Evolutionary conservation across 108 stramenopile genomes (phyloP).

Genomic region (Nitzschia putrida): DNA sequence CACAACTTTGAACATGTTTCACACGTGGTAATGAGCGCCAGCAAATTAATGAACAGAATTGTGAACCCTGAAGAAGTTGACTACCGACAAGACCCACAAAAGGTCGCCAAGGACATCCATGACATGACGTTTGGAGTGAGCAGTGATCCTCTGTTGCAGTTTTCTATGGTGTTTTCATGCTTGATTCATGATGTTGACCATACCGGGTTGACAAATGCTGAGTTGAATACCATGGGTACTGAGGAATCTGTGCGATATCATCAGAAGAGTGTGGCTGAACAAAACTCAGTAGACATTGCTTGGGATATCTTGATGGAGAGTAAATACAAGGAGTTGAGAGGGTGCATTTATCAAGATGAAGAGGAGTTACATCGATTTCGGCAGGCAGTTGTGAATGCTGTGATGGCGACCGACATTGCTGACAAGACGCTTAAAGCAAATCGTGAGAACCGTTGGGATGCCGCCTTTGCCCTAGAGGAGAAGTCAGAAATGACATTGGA

Average conservation of each 20-base stretch:
- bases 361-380: conserved; percentile 30
- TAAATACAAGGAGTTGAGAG: conserved; percentile 23
- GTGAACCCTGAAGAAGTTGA: conserved; percentile 37
- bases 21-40: conserved; percentile 52
- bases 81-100: conserved; percentile 5
- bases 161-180: conserved; percentile 41
- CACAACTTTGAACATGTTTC: conserved; percentile 66
- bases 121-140: conserved; percentile 18
- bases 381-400: conserved; percentile 38
- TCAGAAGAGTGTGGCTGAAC: conserved; percentile 40
- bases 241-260: conserved; percentile 28
- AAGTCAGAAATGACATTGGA: not conserved
- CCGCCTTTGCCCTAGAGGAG: conserved; percentile 26
- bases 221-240: conserved; percentile 23
- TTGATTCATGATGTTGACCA: conserved; percentile 51
- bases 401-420: conserved; percentile 46
- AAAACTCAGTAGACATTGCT: conserved; percentile 38
- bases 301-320: conserved; percentile 45
- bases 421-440: conserved; percentile 33
- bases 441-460: conserved; percentile 44
- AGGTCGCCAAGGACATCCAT: conserved; percentile 25
- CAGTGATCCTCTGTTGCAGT: conserved; percentile 38
- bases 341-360: conserved; percentile 19
- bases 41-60: conserved; percentile 35
- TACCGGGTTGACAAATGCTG: conserved; percentile 39